A percentile compares a stretch with the other conserved stretches of the same genome.
phyloP scores from a whole-genome alignment of 2,329 filamentous ascomycete genomes.

The Xylaria sp. region DNA sequence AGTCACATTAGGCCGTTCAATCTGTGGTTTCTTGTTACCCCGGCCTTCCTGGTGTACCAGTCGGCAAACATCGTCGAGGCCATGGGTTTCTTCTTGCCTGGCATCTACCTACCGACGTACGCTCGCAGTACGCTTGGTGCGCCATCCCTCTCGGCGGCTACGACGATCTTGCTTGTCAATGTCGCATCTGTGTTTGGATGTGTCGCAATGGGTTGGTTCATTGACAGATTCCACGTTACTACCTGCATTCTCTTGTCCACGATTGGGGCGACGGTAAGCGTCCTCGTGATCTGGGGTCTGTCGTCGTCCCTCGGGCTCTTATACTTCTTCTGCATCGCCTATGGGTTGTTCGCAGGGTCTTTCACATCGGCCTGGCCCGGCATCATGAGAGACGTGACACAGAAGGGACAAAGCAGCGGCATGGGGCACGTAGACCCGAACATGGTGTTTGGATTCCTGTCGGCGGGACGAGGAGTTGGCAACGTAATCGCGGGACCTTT shows the following conservation, averaged over 20 bases:
- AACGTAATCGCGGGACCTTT: conserved; percentile 63
- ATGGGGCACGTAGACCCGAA: conserved; percentile 48
- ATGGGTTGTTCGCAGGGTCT: conserved; percentile 68
- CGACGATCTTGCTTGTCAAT: conserved; percentile 65
- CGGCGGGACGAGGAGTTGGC: conserved; percentile 64
- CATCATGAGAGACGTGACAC: conserved; percentile 53
- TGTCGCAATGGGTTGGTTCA: conserved; percentile 61
- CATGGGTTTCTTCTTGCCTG: conserved; percentile 66
- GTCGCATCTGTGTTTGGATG: conserved; percentile 64
- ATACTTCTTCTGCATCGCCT: conserved; percentile 64
- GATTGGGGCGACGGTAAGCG: conserved; percentile 59
- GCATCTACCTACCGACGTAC: conserved; percentile 66
- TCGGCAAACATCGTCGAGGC: conserved; percentile 63
- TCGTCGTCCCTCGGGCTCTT: conserved; percentile 58
- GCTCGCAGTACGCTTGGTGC: conserved; percentile 54
- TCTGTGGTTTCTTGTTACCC: conserved; percentile 57
- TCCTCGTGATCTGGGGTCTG: conserved; percentile 67
- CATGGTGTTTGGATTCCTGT: conserved; percentile 64
- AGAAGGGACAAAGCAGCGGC: conserved; percentile 31
- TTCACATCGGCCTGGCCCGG: conserved; percentile 69
- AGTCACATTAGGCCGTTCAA: conserved; percentile 48
- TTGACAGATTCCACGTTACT: conserved; percentile 59
- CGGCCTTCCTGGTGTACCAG: conserved; percentile 63
- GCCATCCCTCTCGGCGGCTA: conserved; percentile 55
- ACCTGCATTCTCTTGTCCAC: conserved; percentile 64